These are phyloP conservation scores for Lachancea quebecensis DNA, from an alignment of 805 yeast genomes.

Conservation along the genomic window DNA sequence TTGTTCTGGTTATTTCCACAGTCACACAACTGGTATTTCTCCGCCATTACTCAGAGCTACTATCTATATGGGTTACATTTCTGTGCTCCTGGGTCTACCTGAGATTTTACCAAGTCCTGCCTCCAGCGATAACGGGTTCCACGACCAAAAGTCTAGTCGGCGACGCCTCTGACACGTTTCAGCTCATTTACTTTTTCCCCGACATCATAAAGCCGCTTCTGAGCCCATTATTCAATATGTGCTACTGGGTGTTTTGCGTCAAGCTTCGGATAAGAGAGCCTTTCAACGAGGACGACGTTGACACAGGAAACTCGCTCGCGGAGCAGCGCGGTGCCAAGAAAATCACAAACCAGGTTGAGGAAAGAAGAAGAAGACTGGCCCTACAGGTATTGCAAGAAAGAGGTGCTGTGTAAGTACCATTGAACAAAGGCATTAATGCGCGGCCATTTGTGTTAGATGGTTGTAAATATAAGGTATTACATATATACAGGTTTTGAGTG, in stretches of 20 bases:
- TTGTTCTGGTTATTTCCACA: conserved; percentile 28
- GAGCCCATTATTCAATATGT: conserved; percentile 41
- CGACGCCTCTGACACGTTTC: conserved; percentile 87
- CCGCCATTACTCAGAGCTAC: conserved; percentile 40
- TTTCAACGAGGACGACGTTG: conserved; percentile 63
- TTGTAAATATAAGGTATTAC: conserved; percentile 20
- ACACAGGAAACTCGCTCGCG: conserved; percentile 66
- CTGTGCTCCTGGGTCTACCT: conserved; percentile 68
- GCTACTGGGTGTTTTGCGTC: conserved; percentile 34
- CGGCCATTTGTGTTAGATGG: too few relatives aligned
- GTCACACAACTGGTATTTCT: conserved; percentile 25
- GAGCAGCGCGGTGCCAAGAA: conserved; percentile 42
- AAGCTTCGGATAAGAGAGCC: conserved; percentile 47
- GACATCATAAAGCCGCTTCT: conserved; percentile 45
- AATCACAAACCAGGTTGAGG: conserved; percentile 41
- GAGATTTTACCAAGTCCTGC: conserved; percentile 67
- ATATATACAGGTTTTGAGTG: neutral
- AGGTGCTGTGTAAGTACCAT: neutral
- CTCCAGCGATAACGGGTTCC: conserved; percentile 31
- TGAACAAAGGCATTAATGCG: too few relatives aligned
- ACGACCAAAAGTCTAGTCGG: conserved; percentile 38
- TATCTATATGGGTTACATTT: conserved; percentile 56
- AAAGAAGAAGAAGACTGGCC: conserved; percentile 72
- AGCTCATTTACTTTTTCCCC: conserved; percentile 81
- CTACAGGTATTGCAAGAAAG: conserved; percentile 67